A percentile compares a stretch with the other conserved stretches of the same genome.
These are phyloP conservation scores for Coemansia sp. DNA, from an alignment of 192 early-diverging fungal species.

Conservation along the genomic window DNA sequence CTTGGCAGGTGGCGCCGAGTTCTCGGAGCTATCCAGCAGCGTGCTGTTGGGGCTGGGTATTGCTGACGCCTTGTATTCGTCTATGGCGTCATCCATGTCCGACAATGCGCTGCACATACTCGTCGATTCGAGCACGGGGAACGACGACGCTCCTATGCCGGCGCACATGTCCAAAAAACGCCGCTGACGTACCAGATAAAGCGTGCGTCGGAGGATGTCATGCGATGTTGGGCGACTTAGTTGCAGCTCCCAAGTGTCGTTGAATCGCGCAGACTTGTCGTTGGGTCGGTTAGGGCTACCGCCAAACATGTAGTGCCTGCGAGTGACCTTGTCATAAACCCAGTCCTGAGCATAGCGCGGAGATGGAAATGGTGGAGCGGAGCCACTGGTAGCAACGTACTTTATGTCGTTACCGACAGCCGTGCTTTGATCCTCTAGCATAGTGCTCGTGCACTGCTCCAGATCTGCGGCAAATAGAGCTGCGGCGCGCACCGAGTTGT, in stretches of 20 bases:
- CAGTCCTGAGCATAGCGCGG: conserved; percentile 94
- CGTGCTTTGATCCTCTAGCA: background rate
- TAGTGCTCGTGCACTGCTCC: conserved; percentile 18
- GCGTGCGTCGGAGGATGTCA: conserved; percentile 70
- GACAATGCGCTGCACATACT: background rate
- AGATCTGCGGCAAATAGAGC: conserved; percentile 48
- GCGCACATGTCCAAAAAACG: conserved; percentile 80
- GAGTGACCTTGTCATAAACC: conserved; percentile 73
- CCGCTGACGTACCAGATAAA: conserved; percentile 79
- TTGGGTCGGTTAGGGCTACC: conserved; percentile 72
- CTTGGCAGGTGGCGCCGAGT: conserved; percentile 7
- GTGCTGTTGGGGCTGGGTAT: conserved; percentile 47
- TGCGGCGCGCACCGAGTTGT: conserved; percentile 28
- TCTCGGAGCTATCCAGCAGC: conserved; percentile 8
- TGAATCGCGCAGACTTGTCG: conserved; percentile 48
- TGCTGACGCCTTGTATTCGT: conserved; percentile 37
- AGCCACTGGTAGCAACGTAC: conserved; percentile 1
- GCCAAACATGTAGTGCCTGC: conserved; percentile 89
- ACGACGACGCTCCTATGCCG: conserved; percentile 13
- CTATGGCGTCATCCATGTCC: conserved; percentile 1
- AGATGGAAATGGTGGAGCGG: conserved; percentile 57
- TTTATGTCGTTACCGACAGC: conserved; percentile 5
- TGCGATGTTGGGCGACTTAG: conserved; percentile 55
- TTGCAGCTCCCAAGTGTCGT: conserved; percentile 48
- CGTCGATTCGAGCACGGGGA: background rate